Conservation (phyloP, 257 asterid genomes). For the Ehretia macrophylla region DNA sequence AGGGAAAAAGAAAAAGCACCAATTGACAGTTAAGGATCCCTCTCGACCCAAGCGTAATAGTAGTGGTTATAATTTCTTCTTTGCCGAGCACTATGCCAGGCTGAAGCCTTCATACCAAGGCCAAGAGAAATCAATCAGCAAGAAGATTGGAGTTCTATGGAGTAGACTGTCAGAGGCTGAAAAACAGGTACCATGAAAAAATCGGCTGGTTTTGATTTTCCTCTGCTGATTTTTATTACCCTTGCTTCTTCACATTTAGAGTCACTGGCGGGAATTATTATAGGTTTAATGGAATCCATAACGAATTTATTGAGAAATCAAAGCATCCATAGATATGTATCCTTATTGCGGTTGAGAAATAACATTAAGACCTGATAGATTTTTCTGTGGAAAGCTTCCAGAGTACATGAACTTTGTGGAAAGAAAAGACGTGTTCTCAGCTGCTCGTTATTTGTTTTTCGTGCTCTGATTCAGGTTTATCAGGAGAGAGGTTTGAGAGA, state of each 20-base stretch:
- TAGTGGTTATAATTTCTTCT: conserved; percentile 90
- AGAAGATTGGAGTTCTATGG: conserved; percentile 79
- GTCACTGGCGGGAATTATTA: neutral
- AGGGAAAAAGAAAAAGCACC: conserved; percentile 45
- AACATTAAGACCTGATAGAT: no score
- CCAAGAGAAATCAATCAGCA: conserved; percentile 77
- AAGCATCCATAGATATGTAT: no score
- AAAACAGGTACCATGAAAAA: conserved; percentile 49
- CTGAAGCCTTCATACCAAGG: conserved; percentile 80
- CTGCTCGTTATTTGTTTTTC: neutral
- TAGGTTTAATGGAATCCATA: neutral
- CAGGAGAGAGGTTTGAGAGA: conserved; percentile 78
- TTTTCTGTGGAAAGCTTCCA: neutral
- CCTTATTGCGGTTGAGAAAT: no score
- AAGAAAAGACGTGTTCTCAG: neutral
- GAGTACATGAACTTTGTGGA: neutral
- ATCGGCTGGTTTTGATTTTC: conserved; percentile 1
- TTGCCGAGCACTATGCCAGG: conserved; percentile 74
- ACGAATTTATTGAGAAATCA: no score
- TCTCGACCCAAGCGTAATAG: conserved; percentile 69
- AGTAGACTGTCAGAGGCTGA: conserved; percentile 71
- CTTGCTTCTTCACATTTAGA: neutral
- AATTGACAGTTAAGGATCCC: conserved; percentile 55
- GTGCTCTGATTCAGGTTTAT: conserved; percentile 59
- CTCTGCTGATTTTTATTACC: neutral